Base-by-base conservation (phyloP, 2,329 filamentous ascomycete species). In the Rutstroemia sp. region DNA sequence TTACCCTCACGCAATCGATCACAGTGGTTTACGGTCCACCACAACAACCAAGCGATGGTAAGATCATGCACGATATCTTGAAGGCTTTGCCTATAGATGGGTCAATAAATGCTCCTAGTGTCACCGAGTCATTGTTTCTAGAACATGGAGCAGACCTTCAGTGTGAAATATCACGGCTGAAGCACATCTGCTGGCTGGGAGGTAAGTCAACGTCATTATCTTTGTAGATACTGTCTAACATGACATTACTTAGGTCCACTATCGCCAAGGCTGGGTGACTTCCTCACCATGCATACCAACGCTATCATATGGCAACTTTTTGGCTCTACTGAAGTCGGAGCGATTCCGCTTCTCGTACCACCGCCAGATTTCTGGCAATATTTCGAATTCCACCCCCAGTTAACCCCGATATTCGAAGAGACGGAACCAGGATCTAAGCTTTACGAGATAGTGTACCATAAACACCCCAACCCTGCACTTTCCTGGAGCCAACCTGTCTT, bases 401-500 rank as follows among this genome's bases (percentile, higher is more conserved):
- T 66, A 2, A 61, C 61, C 0, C 60, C 63, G 5, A 52, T 55
- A 3, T 58, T 67, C 2, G 66, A 65, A 1, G 60, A 58, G 6
- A 54, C 37, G 16, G 9, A 18, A 1, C 16, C 19, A 0, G 39
- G 23, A 2, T 45, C 53, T 5, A 18, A 12, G 8, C 39, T 51
- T 3, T 51, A 34, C 10, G 53, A 56, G 14, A 1, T 56, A 27
- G 30, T 56, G 6, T 5, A 51, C 1, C 14, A 51, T 25, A 56
- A 19, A 21, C 23, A 25, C 12, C 4, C 21, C 6, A 39, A 56
- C 38, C 19, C 44, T 8, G 19, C 46, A 8, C 41, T 56, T 21
- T 12, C 46, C 12, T 51, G 49, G 55, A 23, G n/a, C 10, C 23
- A 63, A 72, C 67, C 69, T 3, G 60, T 74, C 16, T 78, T 78